These are phyloP conservation scores for Wickerhamomyces sp. DNA, from an alignment of 1,139 yeast genomes.

Conservation along the genomic window DNA sequence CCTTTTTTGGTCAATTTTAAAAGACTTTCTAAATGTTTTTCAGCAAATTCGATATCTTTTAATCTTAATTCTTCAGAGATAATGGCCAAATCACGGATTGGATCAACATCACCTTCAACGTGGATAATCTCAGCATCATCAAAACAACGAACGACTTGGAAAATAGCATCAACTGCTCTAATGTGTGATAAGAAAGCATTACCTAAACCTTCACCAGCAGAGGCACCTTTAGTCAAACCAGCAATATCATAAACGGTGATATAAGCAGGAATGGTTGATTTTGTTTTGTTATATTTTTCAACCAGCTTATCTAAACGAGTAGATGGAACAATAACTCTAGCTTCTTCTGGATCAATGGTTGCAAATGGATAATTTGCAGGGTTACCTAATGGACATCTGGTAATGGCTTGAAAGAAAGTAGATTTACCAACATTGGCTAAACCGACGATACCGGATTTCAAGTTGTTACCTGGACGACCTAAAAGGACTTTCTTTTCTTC, in stretches of 20 bases:
- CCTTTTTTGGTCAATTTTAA: slow-evolving; percentile 88
- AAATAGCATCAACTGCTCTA: slow-evolving; percentile 96
- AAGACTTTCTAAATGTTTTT: slow-evolving; percentile 82
- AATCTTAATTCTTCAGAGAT: slow-evolving; percentile 89
- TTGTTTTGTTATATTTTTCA: slow-evolving; percentile 65
- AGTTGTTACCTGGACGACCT: slow-evolving; percentile 98
- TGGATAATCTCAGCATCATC: slow-evolving; percentile 98
- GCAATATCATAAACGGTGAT: slow-evolving; percentile 96
- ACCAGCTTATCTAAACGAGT: slow-evolving; percentile 76
- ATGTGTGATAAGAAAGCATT: slow-evolving; percentile 96
- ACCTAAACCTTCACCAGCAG: slow-evolving; percentile 97
- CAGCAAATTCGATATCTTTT: slow-evolving; percentile 94
- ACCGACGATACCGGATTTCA: slow-evolving; percentile 96
- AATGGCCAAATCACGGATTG: slow-evolving; percentile 90
- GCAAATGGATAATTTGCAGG: slow-evolving; percentile 99
- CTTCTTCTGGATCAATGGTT: slow-evolving; percentile 98
- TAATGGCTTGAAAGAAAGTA: slow-evolving; percentile 71
- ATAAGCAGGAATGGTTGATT: slow-evolving; percentile 86
- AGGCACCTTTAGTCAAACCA: slow-evolving; percentile 96
- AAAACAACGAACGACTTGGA: slow-evolving; percentile 96
- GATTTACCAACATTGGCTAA: slow-evolving; percentile 76
- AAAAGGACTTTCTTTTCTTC: slow-evolving; percentile 85
- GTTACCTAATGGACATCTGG: slow-evolving; percentile 90
- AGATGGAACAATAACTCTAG: slow-evolving; percentile 94
- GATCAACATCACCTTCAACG: slow-evolving; percentile 97